Percentiles rank a stretch among this genome's conserved stretches.
Evolutionary conservation across 1,284 basidiomycete species (phyloP).

Genomic region (Heterobasidion occidentale): DNA sequence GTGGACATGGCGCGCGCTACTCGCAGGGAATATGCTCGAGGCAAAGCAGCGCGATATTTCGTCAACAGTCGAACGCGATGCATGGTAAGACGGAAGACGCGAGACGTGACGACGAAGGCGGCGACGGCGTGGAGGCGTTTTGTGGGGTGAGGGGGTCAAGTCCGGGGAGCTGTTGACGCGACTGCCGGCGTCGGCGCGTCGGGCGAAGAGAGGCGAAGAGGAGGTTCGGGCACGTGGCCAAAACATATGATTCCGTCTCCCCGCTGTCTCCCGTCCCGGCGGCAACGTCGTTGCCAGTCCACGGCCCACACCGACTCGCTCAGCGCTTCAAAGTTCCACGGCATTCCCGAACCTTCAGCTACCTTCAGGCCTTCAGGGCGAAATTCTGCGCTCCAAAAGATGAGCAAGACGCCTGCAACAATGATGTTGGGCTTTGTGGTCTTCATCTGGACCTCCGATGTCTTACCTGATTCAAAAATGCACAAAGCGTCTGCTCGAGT

Average conservation of each 20-base stretch:
- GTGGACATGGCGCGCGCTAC: conserved; percentile 3
- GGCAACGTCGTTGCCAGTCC: too few relatives aligned
- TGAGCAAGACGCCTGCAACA: too few relatives aligned
- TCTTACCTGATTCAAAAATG: too few relatives aligned
- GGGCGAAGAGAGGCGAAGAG: too few relatives aligned
- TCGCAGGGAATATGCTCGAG: not conserved
- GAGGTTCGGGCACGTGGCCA: not conserved
- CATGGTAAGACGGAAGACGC: not conserved
- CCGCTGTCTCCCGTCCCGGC: not conserved
- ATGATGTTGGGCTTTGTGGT: too few relatives aligned
- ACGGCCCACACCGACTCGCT: too few relatives aligned
- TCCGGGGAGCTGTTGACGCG: not conserved
- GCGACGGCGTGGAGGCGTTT: not conserved
- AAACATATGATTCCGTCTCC: not conserved
- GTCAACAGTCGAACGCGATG: not conserved
- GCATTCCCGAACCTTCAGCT: too few relatives aligned
- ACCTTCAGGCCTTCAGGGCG: too few relatives aligned
- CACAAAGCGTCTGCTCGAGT: too few relatives aligned
- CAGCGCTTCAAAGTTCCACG: too few relatives aligned
- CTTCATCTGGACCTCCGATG: too few relatives aligned
- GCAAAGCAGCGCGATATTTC: not conserved
- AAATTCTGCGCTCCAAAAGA: too few relatives aligned
- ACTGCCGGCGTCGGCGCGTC: not conserved
- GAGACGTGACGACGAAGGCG: not conserved
- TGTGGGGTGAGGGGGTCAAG: not conserved